Base-by-base conservation (phyloP, 805 yeast species). In the Suhomyces faveliae region DNA sequence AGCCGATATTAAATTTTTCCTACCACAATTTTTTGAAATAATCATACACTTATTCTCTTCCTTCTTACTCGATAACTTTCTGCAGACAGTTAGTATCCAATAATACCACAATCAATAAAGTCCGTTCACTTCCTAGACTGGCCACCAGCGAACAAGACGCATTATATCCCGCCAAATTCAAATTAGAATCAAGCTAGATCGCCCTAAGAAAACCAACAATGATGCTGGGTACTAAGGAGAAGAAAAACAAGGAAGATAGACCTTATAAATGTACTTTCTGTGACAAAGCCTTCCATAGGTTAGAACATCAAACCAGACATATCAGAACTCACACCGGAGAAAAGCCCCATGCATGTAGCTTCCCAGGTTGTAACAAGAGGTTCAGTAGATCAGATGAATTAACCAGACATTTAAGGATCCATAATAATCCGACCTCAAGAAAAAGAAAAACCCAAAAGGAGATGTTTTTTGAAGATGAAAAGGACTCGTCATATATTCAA, bases 301-400 rank as follows among this genome's bases (percentile, higher is more conserved):
- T 85, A 38, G 92, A 85, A 58, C 92, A 85, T 64, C 89, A 84
- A 60, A 84, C 90, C 7, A 75, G 92, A 58, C 92, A 85, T 58
- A 83, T 85, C 49, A 71, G 91, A 58, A 85, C 90, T 10, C 92
- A 85, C 59, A 85, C 92, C 0, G 92, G 92, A 21, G 91, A 86
- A 59, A 85, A 83, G 61, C 92, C 92, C 3, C 90, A 85, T 63
- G 78, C 77, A n/a, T 85, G 91, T 65, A 77, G 81, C 22, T 85
- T 76, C 54, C 85, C 86, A 0, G 87, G 87, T 0, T 85, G 92
- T 62, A 70, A 74, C 48, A 85, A 85, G 66, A 73, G 77, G 50
- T 85, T 85, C 58, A 78, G 85, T 41, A 69, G 92, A 48, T 79
- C 85, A 24, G 92, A 85, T 63, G 92, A 85, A 60, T 68, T 85